A percentile compares a stretch with the other conserved stretches of the same genome.
Conservation (phyloP, 1,139 yeast species). For the Candida tropicalis region DNA sequence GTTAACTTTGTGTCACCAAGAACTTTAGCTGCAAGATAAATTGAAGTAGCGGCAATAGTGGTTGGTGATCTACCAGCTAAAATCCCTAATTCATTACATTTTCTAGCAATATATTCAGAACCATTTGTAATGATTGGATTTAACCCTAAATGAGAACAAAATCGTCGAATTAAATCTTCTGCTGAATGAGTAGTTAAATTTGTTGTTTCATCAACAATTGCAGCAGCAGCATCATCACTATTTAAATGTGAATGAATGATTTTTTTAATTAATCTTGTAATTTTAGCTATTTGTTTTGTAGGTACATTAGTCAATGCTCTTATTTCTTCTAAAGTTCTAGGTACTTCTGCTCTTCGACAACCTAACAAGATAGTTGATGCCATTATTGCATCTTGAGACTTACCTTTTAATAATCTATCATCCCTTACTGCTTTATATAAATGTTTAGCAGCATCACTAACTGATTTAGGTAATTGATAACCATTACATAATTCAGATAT, state of each 20-base stretch:
- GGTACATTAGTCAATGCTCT: conserved; percentile 94
- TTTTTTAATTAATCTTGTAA: conserved; percentile 76
- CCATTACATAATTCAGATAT: conserved; percentile 97
- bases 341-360: conserved; percentile 89
- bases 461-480: conserved; percentile 90
- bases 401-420: conserved; percentile 82
- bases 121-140: conserved; percentile 84
- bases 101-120: conserved; percentile 87
- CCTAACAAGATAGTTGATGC: conserved; percentile 95
- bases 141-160: conserved; percentile 91
- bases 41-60: conserved; percentile 95
- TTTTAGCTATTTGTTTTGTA: conserved; percentile 87
- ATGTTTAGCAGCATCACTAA: conserved; percentile 96
- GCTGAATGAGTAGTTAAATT: conserved; percentile 78
- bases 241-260: conserved; percentile 47
- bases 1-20: conserved; percentile 64
- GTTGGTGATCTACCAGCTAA: conserved; percentile 96
- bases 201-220: conserved; percentile 12
- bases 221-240: conserved; percentile 64
- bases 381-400: conserved; percentile 90
- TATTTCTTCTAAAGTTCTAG: conserved; percentile 92
- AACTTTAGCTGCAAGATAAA: conserved; percentile 86
- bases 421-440: conserved; percentile 90
- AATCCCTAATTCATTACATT: conserved; percentile 87
- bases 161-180: conserved; percentile 90